Conservation (phyloP, 345 rosid genomes). For the Melaleuca alternifolia region DNA sequence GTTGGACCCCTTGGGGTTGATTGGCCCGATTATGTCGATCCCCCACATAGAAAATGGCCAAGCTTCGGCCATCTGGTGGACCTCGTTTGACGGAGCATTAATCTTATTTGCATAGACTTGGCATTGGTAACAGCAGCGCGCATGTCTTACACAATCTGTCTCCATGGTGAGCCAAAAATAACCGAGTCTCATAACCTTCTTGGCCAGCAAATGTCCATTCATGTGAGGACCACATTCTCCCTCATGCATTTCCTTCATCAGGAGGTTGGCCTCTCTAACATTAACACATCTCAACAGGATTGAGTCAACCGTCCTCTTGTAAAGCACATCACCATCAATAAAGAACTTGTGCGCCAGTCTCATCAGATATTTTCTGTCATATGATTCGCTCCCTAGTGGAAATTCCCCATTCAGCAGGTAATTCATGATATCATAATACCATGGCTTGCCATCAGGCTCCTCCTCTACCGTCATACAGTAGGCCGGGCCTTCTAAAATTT, state of each 20-base stretch:
- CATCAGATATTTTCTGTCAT: background rate
- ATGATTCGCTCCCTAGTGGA: too few species aligned
- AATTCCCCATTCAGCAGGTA: background rate
- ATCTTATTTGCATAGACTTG: background rate
- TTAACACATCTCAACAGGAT: background rate
- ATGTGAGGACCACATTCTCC: background rate
- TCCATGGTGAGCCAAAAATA: background rate
- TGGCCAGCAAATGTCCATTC: background rate
- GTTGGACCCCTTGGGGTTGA: background rate
- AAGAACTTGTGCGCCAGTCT: background rate
- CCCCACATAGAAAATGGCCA: constrained; percentile 9
- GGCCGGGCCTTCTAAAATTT: background rate
- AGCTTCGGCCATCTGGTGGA: background rate
- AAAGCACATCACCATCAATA: too few species aligned
- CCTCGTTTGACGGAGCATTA: too few species aligned
- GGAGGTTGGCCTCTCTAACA: background rate
- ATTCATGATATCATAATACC: background rate
- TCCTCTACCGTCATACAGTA: background rate
- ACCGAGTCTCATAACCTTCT: background rate
- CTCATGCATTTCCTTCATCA: background rate
- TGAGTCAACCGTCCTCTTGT: background rate
- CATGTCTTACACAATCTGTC: background rate
- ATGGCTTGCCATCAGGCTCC: background rate
- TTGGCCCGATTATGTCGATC: background rate
- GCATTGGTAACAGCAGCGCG: background rate